phyloP scores from a whole-genome alignment of 192 early-diverging fungal genomes.

The Rhizoclosmatium sp. region DNA sequence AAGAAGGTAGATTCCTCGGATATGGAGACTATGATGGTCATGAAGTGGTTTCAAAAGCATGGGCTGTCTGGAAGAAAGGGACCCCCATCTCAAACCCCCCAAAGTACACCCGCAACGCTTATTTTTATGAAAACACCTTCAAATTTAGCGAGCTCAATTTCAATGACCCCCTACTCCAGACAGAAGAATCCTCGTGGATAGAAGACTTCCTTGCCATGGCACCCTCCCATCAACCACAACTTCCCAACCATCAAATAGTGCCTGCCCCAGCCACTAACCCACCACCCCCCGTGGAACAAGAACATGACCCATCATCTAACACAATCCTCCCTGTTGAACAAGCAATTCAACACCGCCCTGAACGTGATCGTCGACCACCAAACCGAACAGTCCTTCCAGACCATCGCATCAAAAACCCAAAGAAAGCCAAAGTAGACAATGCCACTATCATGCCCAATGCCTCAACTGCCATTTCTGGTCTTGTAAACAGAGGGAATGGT shows the following conservation, averaged over 20 bases:
- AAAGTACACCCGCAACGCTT: neutral
- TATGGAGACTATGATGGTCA: neutral
- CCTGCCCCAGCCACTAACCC: neutral
- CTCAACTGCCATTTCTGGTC: too few relatives aligned
- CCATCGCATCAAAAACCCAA: neutral
- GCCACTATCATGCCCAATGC: too few relatives aligned
- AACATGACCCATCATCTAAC: neutral
- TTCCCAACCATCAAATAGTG: neutral
- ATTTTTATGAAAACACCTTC: neutral
- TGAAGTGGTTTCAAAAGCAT: neutral
- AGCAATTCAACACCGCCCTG: neutral
- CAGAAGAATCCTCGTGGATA: neutral
- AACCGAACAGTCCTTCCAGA: too few relatives aligned
- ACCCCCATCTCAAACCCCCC: neutral
- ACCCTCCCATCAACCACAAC: neutral
- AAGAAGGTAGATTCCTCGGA: neutral
- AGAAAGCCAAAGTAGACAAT: neutral
- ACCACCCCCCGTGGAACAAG: neutral
- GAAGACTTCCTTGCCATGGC: neutral
- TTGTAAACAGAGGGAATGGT: too few relatives aligned
- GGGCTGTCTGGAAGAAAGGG: neutral
- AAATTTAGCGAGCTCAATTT: neutral
- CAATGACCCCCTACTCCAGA: neutral
- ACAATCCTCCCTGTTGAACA: neutral
- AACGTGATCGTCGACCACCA: neutral